Percentiles rank a stretch among this genome's conserved stretches.
These are phyloP conservation scores for Exutisphaerella laricina DNA, from an alignment of 2,329 filamentous ascomycete species.

Conservation along the genomic window DNA sequence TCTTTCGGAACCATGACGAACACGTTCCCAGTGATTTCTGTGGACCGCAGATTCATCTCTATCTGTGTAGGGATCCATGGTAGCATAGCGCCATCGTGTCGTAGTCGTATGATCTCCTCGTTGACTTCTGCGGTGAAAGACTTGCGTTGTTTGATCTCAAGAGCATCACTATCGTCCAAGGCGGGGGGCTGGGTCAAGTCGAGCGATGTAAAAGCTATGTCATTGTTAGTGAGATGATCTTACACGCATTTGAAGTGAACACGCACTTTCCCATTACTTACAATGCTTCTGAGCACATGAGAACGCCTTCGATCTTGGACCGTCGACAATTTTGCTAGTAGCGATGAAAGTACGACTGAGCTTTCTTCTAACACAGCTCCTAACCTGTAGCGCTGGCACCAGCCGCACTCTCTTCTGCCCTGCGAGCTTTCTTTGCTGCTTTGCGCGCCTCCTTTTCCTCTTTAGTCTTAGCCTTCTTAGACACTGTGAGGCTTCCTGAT, in stretches of 20 bases:
- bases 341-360: no score
- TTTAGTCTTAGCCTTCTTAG: conserved; percentile 19
- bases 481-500: conserved; percentile 17
- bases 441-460: conserved; percentile 51
- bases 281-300: neutral
- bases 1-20: no score
- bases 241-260: no score
- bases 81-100: neutral
- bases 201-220: no score
- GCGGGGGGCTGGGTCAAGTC: no score
- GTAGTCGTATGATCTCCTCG: neutral
- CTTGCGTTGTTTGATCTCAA: no score
- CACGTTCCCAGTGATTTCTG: no score
- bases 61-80: neutral
- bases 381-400: conserved; percentile 2
- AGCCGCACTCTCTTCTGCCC: conserved; percentile 39
- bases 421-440: conserved; percentile 51
- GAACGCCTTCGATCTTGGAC: neutral
- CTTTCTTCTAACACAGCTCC: neutral
- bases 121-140: neutral
- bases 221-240: neutral
- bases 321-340: no score
- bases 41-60: neutral
- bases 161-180: no score
- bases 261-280: neutral